phyloP scores from a whole-genome alignment of 768 basidiomycete species.

The Suillus fuscotomentosus region DNA sequence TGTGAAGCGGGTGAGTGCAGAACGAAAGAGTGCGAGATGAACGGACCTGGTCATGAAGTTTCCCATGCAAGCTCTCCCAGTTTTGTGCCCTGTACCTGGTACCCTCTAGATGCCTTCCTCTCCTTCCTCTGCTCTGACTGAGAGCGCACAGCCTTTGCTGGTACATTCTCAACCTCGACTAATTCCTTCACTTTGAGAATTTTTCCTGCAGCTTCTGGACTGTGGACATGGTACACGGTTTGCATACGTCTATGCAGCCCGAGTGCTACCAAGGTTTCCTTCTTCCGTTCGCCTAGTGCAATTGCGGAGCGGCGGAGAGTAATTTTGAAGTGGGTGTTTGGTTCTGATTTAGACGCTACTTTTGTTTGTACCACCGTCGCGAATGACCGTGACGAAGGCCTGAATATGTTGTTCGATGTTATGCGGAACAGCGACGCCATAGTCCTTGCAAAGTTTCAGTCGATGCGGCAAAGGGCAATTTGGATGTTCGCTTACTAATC shows the following conservation, averaged over 20 bases:
- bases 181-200: constrained; percentile 89
- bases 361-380: constrained; percentile 4
- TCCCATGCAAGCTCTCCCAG: constrained; percentile 18
- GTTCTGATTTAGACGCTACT: constrained; percentile 9
- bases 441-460: not conserved
- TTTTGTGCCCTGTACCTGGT: constrained; percentile 46
- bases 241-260: constrained; percentile 83
- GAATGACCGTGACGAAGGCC: constrained; percentile 13
- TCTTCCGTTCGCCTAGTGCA: constrained; percentile 67
- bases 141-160: constrained; percentile 62
- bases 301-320: constrained; percentile 88
- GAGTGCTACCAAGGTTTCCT: constrained; percentile 76
- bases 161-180: constrained; percentile 84
- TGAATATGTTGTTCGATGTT: constrained; percentile 1
- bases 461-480: not conserved
- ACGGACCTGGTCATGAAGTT: not conserved
- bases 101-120: constrained; percentile 67
- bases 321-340: constrained; percentile 81
- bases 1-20: not conserved
- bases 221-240: constrained; percentile 78
- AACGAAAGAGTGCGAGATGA: not conserved
- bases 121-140: constrained; percentile 66
- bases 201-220: constrained; percentile 76
- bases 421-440: constrained; percentile 15
- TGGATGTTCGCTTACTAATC: not conserved